Evolutionary conservation across 2,329 filamentous ascomycete species (phyloP), one percentile per base, ranked within the genome.

Genomic region (Diplodia sapinea): DNA sequence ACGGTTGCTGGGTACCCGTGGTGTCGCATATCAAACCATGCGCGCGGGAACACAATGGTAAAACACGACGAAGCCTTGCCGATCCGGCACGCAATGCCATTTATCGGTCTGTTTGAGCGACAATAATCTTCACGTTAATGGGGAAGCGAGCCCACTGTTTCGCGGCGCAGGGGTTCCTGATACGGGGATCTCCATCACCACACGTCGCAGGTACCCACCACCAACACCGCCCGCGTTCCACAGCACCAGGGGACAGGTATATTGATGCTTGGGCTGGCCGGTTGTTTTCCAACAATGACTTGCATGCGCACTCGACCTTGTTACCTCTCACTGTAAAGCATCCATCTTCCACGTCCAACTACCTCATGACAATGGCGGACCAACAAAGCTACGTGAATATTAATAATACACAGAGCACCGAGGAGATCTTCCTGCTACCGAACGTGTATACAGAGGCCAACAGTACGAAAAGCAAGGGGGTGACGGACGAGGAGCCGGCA

Each of bases 161-260:
- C n/a, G 43, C 17, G 43, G 43, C 43, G n/a, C 43, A 47, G 43
- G 54, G 36, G 33, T 56, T n/a, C 31, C 54, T 56, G 31, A 56
- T 33, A 38, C 54, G 31, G 9, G 33, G 54, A 56, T 56, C 54
- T 56, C 54, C 54, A 56, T 56, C 54, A 56, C 17, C 54, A 33
- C 31, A 17, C 54, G 54, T 56, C 54, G 54, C 54, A 33, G 31
- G 33, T 56, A n/a, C n/a, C 54, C 54, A 36, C 17, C 54, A 40
- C 54, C 31, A 56, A 20, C 31, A 56, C 31, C 12, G 13, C 6
- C 20, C 11, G 26, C 9, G 54, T 56, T 56, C 36, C 54, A 56
- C 31, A 23, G 17, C 17, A 38, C 8, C 54, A 40, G 31, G 17
- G 13, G 43, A 56, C 15, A 20, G 5, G 17, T 36, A 36, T 38